Evolutionary conservation across 1,284 basidiomycete species (phyloP).

Genomic region (Earliella scabrosa): DNA sequence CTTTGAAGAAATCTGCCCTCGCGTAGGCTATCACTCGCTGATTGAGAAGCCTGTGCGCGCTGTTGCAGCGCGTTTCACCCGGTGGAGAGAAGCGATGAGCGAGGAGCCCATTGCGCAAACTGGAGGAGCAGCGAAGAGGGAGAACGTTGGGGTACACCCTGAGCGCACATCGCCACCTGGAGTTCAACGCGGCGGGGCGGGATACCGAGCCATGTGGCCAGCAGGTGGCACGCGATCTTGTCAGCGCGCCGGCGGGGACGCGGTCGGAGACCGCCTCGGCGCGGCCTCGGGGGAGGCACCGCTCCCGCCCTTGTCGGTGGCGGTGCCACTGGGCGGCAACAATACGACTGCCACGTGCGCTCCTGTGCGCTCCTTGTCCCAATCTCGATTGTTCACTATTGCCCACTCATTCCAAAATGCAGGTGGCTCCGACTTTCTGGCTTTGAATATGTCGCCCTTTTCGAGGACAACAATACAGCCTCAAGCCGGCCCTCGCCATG

Average conservation of each 20-base stretch:
- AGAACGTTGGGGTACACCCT: no score
- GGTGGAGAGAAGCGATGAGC: no score
- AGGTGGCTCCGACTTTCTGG: constrained; percentile 2
- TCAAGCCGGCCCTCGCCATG: not conserved
- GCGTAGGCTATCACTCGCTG: not conserved
- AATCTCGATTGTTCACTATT: constrained; percentile 19
- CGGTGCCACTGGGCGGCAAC: constrained; percentile 17
- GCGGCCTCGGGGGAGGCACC: no score
- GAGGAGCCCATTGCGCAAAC: no score
- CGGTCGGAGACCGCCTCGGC: no score
- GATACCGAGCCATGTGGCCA: not conserved
- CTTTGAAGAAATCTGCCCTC: no score
- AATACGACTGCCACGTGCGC: constrained; percentile 16
- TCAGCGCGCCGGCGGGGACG: not conserved
- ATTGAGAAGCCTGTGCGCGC: no score
- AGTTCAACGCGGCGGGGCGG: not conserved
- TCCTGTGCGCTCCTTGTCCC: constrained; percentile 14
- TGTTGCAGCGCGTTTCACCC: no score
- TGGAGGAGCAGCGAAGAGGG: no score
- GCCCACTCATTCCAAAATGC: not conserved
- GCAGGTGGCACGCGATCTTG: not conserved
- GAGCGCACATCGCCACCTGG: no score
- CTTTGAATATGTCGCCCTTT: not conserved
- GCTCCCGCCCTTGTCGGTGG: constrained; percentile 2
- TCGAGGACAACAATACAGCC: not conserved